phyloP scores from a whole-genome alignment of 2,329 filamentous ascomycete genomes.

The Blumeriella jaapii region DNA sequence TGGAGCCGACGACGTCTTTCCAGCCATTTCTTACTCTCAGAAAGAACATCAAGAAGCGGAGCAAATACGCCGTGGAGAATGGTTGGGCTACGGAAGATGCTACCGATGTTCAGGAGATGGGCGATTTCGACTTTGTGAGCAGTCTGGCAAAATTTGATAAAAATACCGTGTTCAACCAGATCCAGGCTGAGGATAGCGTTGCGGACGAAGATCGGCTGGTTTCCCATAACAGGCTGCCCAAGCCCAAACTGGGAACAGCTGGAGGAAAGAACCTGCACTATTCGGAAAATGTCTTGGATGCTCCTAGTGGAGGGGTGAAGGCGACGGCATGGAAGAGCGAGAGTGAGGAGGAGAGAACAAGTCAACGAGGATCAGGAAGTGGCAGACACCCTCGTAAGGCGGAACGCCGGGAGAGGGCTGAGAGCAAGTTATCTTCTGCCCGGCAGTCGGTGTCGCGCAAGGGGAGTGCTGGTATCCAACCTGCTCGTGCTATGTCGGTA shows the following conservation, averaged over 20 bases:
- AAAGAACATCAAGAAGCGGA: slow-evolving; percentile 35
- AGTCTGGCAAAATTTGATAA: slow-evolving; percentile 95
- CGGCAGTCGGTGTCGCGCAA: slow-evolving; percentile 27
- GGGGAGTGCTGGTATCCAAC: slow-evolving; percentile 22
- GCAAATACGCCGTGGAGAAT: slow-evolving; percentile 44
- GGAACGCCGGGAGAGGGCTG: slow-evolving; percentile 21
- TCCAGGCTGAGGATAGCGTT: slow-evolving; percentile 75
- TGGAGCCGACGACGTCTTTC: slow-evolving; percentile 50
- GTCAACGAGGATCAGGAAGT: slow-evolving; percentile 28
- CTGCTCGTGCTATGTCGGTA: slow-evolving; percentile 22
- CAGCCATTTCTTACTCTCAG: slow-evolving; percentile 52
- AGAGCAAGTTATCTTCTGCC: slow-evolving; percentile 28
- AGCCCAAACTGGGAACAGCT: slow-evolving; percentile 50
- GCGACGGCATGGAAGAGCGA: slow-evolving; percentile 55
- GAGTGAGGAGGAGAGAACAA: slow-evolving; percentile 26
- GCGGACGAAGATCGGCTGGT: slow-evolving; percentile 89
- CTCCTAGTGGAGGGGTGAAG: slow-evolving; percentile 30
- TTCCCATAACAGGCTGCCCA: slow-evolving; percentile 66
- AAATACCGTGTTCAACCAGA: slow-evolving; percentile 79
- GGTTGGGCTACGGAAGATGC: slow-evolving; percentile 96
- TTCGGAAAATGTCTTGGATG: slow-evolving; percentile 79
- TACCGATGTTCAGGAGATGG: slow-evolving; percentile 84
- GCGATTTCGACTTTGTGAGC: slow-evolving; percentile 86
- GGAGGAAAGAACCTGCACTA: slow-evolving; percentile 86
- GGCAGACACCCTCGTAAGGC: slow-evolving; percentile 27